Evolutionary conservation across 495 filamentous ascomycete genomes (phyloP).

Genomic region (Trichocladium antarcticum): DNA sequence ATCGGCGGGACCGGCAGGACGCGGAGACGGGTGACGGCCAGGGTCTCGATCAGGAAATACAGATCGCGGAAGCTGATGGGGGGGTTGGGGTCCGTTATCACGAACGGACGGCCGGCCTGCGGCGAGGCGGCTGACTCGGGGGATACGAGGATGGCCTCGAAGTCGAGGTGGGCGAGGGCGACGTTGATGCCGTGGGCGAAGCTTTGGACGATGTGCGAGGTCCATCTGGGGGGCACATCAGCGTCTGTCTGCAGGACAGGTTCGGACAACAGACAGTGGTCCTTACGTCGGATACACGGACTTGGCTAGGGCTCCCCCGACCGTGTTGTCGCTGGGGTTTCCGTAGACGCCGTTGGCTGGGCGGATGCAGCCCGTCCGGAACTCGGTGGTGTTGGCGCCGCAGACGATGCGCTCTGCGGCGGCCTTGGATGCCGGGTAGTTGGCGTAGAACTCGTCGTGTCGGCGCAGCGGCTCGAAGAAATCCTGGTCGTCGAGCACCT

Average conservation of each 20-base stretch:
- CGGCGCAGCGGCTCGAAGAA: constrained; percentile 30
- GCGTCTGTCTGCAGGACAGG: too few species aligned
- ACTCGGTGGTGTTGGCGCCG: constrained; percentile 30
- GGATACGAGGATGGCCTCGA: constrained; percentile 33
- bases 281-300: constrained; percentile 37
- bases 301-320: constrained; percentile 34
- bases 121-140: constrained; percentile 15
- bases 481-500: constrained; percentile 38
- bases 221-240: constrained; percentile 37
- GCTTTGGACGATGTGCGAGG: constrained; percentile 39
- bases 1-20: constrained; percentile 31
- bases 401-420: constrained; percentile 44
- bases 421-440: constrained; percentile 46
- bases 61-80: constrained; percentile 28
- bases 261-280: too few species aligned
- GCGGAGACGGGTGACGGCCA: constrained; percentile 25
- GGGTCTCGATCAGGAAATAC: constrained; percentile 16
- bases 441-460: constrained; percentile 45
- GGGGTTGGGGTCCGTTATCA: constrained; percentile 32
- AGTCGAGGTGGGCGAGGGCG: constrained; percentile 47
- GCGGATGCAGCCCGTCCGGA: constrained; percentile 47
- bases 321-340: constrained; percentile 41
- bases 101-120: constrained; percentile 33
- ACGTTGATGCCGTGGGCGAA: constrained; percentile 50
- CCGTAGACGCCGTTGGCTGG: constrained; percentile 51